Percentiles rank a stretch among this genome's conserved stretches.
phyloP scores from a whole-genome alignment of 352 stramenopile genomes.

The Phytophthora meadii region DNA sequence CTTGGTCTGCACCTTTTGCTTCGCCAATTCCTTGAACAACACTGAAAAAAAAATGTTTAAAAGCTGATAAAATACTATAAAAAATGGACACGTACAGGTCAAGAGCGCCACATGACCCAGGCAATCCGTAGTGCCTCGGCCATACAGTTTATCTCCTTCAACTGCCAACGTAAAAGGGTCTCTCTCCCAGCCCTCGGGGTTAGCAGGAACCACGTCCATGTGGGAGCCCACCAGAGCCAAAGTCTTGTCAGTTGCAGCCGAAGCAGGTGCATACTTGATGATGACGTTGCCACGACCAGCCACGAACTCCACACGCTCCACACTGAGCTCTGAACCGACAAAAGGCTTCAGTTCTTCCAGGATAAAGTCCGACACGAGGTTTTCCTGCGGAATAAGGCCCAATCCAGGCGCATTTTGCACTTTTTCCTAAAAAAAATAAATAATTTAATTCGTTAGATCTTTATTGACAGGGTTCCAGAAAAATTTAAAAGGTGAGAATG shows the following conservation, averaged over 20 bases:
- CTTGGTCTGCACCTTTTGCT: slow-evolving; percentile 74
- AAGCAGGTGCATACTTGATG: slow-evolving; percentile 83
- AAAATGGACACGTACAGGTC: slow-evolving; percentile 55
- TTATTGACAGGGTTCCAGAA: neutral
- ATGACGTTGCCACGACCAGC: slow-evolving; percentile 91
- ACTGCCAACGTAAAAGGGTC: slow-evolving; percentile 90
- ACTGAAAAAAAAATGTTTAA: slow-evolving; percentile 21
- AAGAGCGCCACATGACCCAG: slow-evolving; percentile 93
- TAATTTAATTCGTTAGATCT: neutral
- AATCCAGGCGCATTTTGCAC: slow-evolving; percentile 58
- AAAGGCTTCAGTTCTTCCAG: slow-evolving; percentile 86
- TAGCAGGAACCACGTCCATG: slow-evolving; percentile 94
- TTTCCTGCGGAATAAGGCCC: slow-evolving; percentile 62
- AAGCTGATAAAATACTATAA: neutral
- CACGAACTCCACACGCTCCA: slow-evolving; percentile 88
- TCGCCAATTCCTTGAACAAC: slow-evolving; percentile 78
- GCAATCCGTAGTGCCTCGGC: slow-evolving; percentile 93
- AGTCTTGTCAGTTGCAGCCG: slow-evolving; percentile 64
- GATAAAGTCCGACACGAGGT: slow-evolving; percentile 90
- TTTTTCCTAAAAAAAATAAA: slow-evolving; percentile 32
- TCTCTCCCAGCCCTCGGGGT: slow-evolving; percentile 88
- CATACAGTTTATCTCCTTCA: slow-evolving; percentile 93
- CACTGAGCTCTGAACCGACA: slow-evolving; percentile 59
- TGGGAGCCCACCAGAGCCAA: slow-evolving; percentile 90
- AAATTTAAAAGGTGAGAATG: neutral